Base-by-base conservation (phyloP, 805 yeast species). In the Saccharomycopsis sp. region DNA sequence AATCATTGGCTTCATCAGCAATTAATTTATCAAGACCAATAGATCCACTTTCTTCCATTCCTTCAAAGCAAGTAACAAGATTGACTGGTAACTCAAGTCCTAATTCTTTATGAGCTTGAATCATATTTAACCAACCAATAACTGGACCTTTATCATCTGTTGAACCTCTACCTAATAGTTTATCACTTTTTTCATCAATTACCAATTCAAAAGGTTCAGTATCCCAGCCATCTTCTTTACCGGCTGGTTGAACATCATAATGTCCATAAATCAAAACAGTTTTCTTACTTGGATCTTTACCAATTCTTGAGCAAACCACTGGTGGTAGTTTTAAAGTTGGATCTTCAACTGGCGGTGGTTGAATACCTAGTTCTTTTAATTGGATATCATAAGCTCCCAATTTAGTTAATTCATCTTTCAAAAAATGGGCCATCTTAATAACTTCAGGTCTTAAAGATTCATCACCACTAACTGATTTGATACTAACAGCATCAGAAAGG, bases 121-220 rank as follows among this genome's bases (percentile, higher is more conserved):
- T 69, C 31, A 79, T 80, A 59, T 92, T 89, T 58, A 92, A 72
- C 99, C 99, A 92, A 40, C 95, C 96, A 52, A 88, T 69, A 34
- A 92, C 94, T 28, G 99, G 99, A 25, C 98, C 99, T 62, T 94
- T 92, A 59, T 92, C 99, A 58, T 92, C 99, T 31, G 96, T 83
- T 17, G 95, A 67, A 33, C 99, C 99, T 62, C 99, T 77, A 36
- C 96, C 98, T 53, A 73, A 76, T 54, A 92, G 67, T 48, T 80
- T 70, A 37, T 69, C 80, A 49, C 75, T 79, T 50, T 74, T 74
- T 57, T 78, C 84, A 44, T 66, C 63, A 37, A 67, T 64, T 47
- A 72, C 70, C 55, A 92, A 64, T 41, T 64, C 67, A 63, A 92
- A 92, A 8, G 99, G 99, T 48, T 88, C 95, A 32, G 92, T 74